These are phyloP conservation scores for Polygonum aviculare DNA, from an alignment of 148 eudicot species.

Conservation along the genomic window DNA sequence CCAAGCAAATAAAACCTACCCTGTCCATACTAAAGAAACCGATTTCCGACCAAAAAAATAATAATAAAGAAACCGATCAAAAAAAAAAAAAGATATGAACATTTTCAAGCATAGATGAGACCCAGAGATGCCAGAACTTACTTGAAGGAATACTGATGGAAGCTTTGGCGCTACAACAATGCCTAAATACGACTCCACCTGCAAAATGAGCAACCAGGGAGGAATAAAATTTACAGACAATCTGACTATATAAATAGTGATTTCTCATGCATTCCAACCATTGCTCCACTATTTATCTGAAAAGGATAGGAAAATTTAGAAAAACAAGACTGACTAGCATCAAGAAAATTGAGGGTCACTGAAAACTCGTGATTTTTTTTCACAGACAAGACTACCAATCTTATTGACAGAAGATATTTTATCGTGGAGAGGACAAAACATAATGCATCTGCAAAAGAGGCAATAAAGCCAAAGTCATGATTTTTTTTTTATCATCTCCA, in stretches of 20 bases:
- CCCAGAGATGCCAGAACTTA: slow-evolving; percentile 21
- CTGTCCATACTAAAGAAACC: background rate
- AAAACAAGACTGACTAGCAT: background rate
- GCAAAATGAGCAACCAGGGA: slow-evolving; percentile 16
- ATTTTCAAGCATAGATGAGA: slow-evolving; percentile 9
- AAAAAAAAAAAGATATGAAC: background rate
- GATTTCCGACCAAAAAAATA: too few relatives aligned
- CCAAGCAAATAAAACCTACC: background rate
- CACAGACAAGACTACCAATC: background rate
- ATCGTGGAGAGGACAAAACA: background rate
- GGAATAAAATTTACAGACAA: background rate
- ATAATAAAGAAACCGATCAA: background rate
- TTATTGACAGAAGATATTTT: background rate
- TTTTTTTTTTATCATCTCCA: too few relatives aligned
- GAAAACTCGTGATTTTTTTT: background rate
- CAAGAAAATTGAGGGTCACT: background rate
- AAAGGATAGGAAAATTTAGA: background rate
- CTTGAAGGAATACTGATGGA: slow-evolving; percentile 91
- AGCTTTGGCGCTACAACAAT: slow-evolving; percentile 88
- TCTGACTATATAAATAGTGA: background rate
- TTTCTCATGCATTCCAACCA: background rate
- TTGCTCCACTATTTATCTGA: background rate
- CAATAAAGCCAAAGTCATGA: background rate
- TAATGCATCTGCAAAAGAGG: background rate
- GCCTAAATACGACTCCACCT: slow-evolving; percentile 88